Conservation (phyloP, 2,329 filamentous ascomycete genomes). For the Periconia sp. region DNA sequence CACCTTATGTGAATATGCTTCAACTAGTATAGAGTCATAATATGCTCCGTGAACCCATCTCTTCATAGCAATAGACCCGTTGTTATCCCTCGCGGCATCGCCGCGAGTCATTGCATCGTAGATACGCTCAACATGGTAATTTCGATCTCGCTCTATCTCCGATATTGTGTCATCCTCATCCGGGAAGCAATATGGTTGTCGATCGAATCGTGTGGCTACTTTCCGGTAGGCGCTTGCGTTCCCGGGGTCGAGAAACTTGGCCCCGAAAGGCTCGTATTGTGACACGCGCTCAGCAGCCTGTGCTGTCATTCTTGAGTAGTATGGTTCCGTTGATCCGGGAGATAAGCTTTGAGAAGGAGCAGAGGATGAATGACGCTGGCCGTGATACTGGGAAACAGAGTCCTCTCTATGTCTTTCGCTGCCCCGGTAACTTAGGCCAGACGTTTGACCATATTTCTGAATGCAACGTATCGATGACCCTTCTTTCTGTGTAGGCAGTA, state of each 20-base stretch:
- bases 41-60: conserved; percentile 39
- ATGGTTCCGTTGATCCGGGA: conserved; percentile 10
- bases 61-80: conserved; percentile 38
- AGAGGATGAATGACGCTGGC: conserved; percentile 11
- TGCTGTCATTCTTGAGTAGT: conserved; percentile 5
- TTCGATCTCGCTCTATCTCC: conserved; percentile 24
- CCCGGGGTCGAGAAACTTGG: conserved; percentile 23
- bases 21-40: conserved; percentile 35
- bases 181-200: conserved; percentile 31
- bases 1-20: conserved; percentile 42
- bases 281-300: conserved; percentile 10
- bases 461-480: conserved; percentile 15
- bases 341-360: conserved; percentile 2
- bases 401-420: conserved; percentile 6
- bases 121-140: conserved; percentile 28
- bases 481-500: conserved; percentile 10
- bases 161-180: conserved; percentile 28
- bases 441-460: conserved; percentile 16
- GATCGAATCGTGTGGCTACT: conserved; percentile 28
- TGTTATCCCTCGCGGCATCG: conserved; percentile 38
- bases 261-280: conserved; percentile 27
- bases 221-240: conserved; percentile 33
- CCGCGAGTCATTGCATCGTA: conserved; percentile 41
- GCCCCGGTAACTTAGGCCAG: conserved; percentile 8
- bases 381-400: conserved; percentile 13